Percentiles rank a stretch among this genome's conserved stretches.
Evolutionary conservation across 2,329 filamentous ascomycete species (phyloP).

Genomic region (Diplodia sapinea): DNA sequence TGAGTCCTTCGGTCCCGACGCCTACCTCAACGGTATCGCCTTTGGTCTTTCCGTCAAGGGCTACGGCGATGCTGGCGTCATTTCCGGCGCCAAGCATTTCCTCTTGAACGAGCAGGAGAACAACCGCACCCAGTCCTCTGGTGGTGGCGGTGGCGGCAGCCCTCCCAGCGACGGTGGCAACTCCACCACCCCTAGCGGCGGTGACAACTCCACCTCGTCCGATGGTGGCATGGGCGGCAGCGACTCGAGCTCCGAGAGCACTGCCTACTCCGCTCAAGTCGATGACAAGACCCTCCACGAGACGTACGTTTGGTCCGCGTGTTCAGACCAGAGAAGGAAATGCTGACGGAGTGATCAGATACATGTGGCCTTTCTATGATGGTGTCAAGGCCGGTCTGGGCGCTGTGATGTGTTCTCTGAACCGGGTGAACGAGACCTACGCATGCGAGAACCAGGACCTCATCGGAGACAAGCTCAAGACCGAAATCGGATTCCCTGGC

Average conservation of each 20-base stretch:
- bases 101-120: constrained; percentile 61
- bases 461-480: constrained; percentile 54
- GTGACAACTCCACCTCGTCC: constrained; percentile 1
- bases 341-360: neutral
- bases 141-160: constrained; percentile 56
- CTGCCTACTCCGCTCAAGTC: constrained; percentile 74
- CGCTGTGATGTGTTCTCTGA: constrained; percentile 78
- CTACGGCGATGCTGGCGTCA: constrained; percentile 60
- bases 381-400: constrained; percentile 75
- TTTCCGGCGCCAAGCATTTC: constrained; percentile 71
- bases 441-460: constrained; percentile 54
- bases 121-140: constrained; percentile 64
- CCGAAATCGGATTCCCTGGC: constrained; percentile 53
- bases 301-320: constrained; percentile 53
- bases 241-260: constrained; percentile 48
- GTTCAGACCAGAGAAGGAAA: neutral
- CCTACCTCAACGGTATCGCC: constrained; percentile 28
- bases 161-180: constrained; percentile 8
- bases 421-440: constrained; percentile 52
- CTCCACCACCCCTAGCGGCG: neutral
- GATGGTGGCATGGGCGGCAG: constrained; percentile 43
- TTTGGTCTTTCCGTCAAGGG: constrained; percentile 27
- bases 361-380: constrained; percentile 80
- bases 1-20: constrained; percentile 22
- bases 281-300: constrained; percentile 74